A percentile compares a stretch with the other conserved stretches of the same genome.
Evolutionary conservation across 495 filamentous ascomycete genomes (phyloP).

Genomic region (Aspergillus nanangensis): DNA sequence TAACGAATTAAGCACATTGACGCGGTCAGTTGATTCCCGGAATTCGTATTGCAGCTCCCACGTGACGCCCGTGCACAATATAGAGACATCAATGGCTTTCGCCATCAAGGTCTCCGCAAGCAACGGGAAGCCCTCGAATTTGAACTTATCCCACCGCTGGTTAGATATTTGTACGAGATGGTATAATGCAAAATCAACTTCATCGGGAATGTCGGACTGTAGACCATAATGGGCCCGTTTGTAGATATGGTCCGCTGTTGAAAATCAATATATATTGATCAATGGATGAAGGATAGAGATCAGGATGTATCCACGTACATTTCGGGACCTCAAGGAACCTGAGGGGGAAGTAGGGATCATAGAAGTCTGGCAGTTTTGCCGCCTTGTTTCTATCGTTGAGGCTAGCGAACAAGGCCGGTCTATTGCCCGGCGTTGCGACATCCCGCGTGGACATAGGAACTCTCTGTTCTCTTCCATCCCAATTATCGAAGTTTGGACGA

Average conservation of each 20-base stretch:
- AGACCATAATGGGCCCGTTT: slow-evolving; percentile 76
- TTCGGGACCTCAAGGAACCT: slow-evolving; percentile 37
- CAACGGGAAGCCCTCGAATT: slow-evolving; percentile 86
- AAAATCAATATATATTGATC: too few species aligned
- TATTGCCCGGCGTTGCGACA: slow-evolving; percentile 41
- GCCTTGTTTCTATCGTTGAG: slow-evolving; percentile 24
- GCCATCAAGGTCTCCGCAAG: slow-evolving; percentile 85
- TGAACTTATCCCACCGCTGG: slow-evolving; percentile 91
- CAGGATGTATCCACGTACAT: slow-evolving; percentile 24
- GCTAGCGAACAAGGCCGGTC: slow-evolving; percentile 30
- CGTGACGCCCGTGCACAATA: slow-evolving; percentile 73
- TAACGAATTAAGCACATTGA: slow-evolving; percentile 66
- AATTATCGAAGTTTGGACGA: slow-evolving; percentile 26
- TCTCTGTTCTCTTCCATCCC: slow-evolving; percentile 36
- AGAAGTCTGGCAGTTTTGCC: slow-evolving; percentile 35
- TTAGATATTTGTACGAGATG: slow-evolving; percentile 94
- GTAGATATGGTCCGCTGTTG: slow-evolving; percentile 63
- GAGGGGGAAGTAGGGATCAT: slow-evolving; percentile 41
- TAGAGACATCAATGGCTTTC: slow-evolving; percentile 69
- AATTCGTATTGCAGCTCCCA: slow-evolving; percentile 73
- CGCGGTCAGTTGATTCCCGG: slow-evolving; percentile 44
- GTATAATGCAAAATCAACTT: slow-evolving; percentile 84
- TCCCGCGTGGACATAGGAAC: slow-evolving; percentile 40
- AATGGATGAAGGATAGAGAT: too few species aligned
- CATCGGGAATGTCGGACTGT: slow-evolving; percentile 70